These are phyloP conservation scores for Megacollybia marginata DNA, from an alignment of 768 basidiomycete species.

Conservation along the genomic window DNA sequence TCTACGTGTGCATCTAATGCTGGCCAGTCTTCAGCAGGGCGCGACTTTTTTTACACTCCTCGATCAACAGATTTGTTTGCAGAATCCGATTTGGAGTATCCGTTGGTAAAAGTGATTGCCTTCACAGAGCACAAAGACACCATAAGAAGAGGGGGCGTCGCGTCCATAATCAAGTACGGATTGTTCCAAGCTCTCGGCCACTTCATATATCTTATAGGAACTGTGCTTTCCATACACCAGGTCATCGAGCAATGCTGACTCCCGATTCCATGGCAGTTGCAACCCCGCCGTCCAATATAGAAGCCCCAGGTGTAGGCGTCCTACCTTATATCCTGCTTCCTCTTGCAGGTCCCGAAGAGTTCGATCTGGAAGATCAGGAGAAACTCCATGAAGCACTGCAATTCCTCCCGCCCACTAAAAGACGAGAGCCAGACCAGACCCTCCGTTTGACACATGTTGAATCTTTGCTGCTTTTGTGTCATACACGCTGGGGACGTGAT, in stretches of 20 bases:
- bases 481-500: conserved; percentile 84
- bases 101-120: conserved; percentile 70
- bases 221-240: conserved; percentile 62
- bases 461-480: conserved; percentile 80
- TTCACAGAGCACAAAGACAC: conserved; percentile 89
- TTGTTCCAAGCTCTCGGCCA: not conserved
- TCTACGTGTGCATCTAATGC: not conserved
- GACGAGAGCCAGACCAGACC: conserved; percentile 68
- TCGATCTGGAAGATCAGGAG: conserved; percentile 90
- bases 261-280: conserved; percentile 51
- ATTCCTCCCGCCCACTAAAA: conserved; percentile 80
- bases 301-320: conserved; percentile 74
- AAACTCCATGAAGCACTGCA: conserved; percentile 78
- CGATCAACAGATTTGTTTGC: conserved; percentile 42
- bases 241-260: conserved; percentile 65
- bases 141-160: conserved; percentile 83
- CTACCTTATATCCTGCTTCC: conserved; percentile 84
- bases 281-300: conserved; percentile 48
- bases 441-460: conserved; percentile 85
- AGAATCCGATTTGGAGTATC: conserved; percentile 56
- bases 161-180: conserved; percentile 78
- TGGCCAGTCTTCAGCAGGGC: conserved; percentile 61
- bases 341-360: conserved; percentile 91
- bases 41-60: conserved; percentile 75
- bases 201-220: conserved; percentile 44